Base-by-base conservation (phyloP, 768 basidiomycete genomes). In the Boletus subparvulus region DNA sequence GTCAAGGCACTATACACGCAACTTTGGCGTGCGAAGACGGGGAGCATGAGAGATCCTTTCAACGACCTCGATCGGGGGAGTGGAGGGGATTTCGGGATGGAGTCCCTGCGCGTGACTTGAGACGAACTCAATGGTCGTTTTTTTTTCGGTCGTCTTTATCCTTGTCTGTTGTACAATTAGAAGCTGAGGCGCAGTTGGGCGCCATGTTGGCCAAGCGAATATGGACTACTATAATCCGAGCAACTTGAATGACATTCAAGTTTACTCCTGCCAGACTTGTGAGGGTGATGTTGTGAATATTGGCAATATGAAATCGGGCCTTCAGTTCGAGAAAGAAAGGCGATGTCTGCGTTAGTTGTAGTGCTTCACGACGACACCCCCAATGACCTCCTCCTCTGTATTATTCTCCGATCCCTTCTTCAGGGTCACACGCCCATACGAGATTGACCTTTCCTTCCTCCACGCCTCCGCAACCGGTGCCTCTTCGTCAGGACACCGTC, bases 1-100 rank as follows among this genome's bases (percentile, higher is more conserved):
- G 80, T 94, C 63, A 91, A 91, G 68, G 71, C 76, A 11, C 67
- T 87, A 12, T 92, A 91, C 61, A 87, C 86, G 0, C 87, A 90
- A 63, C 74, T 91, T 7, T 93, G 89, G 88, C 83, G 88, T 13
- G 77, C 82, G 17, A 85, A 86, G 69, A 92, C 88, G 16, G 91
- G 91, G 32, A 92, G 90, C 63, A 84, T 86, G 71, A 77, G 91
- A 56, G 90, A 93, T 69, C 92, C 92, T 9, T 94, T 93, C 67
- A 84, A 86, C 61, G 78, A 78, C 33, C 65, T 72, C 28, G 74
- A 74, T 56, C 71, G 75, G n/a, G 74, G 75, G 2, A 66, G 54
- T 37, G 74, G 73, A 12, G 67, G 68, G 16, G 81, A 81, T 46
- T 77, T 82, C 45, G 81, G 81, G 39, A 65, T 83, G 62, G 70